phyloP scores from a whole-genome alignment of 2,329 filamentous ascomycete genomes.

The Blastomyces gilchristii region DNA sequence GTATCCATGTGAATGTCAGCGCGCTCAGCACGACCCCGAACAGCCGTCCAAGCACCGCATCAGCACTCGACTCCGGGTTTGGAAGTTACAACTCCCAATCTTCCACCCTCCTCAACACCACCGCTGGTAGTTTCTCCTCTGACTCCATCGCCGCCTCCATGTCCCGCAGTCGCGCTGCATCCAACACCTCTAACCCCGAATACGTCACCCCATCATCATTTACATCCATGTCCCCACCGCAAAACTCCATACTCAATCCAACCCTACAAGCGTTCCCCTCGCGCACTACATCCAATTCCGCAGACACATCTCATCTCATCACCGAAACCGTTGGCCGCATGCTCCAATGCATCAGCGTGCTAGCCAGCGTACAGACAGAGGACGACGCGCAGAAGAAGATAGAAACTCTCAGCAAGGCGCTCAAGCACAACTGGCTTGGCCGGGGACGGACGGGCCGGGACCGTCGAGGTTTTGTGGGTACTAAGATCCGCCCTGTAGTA shows the following conservation, averaged over 20 bases:
- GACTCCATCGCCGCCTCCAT: conserved; percentile 41
- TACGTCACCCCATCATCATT: conserved; percentile 35
- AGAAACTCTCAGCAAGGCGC: conserved; percentile 68
- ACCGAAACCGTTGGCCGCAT: conserved; percentile 92
- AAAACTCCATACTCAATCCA: conserved; percentile 21
- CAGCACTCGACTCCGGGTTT: conserved; percentile 62
- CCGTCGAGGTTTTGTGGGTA: conserved; percentile 76
- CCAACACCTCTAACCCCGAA: conserved; percentile 54
- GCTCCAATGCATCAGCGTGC: conserved; percentile 89
- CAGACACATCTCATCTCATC: conserved; percentile 55
- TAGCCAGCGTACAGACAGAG: conserved; percentile 63
- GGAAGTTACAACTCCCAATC: conserved; percentile 65
- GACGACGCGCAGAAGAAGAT: conserved; percentile 70
- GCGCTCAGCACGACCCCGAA: conserved; percentile 29
- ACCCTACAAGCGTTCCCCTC: background rate
- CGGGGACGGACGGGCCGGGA: conserved; percentile 82
- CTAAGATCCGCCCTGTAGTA: conserved; percentile 35
- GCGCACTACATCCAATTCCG: conserved; percentile 7
- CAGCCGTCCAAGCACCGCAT: conserved; percentile 59
- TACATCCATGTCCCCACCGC: conserved; percentile 31
- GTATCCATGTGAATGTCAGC: conserved; percentile 47
- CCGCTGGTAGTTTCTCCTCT: conserved; percentile 45
- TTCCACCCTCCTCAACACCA: conserved; percentile 66
- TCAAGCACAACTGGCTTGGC: conserved; percentile 96
- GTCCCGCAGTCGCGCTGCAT: conserved; percentile 55